Evolutionary conservation across 768 basidiomycete genomes (phyloP).

Genomic region (Termitomyces heimii): DNA sequence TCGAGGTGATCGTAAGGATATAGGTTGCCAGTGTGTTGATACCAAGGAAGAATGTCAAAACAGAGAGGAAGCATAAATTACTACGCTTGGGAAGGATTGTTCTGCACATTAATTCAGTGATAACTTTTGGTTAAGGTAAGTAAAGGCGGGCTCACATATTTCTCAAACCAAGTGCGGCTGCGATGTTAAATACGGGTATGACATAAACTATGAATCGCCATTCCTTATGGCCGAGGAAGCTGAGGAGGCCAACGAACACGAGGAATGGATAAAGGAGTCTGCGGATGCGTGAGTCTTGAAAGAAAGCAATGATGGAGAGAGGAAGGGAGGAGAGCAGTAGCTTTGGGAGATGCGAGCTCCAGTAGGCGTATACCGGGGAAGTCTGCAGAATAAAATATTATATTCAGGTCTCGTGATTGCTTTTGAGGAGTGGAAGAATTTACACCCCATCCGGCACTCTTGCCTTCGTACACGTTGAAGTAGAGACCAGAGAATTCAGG

Average conservation of each 20-base stretch:
- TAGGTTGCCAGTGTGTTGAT: slow-evolving; percentile 47
- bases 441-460: slow-evolving; percentile 91
- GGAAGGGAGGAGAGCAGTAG: slow-evolving; percentile 64
- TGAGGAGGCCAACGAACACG: slow-evolving; percentile 57
- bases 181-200: slow-evolving; percentile 75
- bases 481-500: slow-evolving; percentile 76
- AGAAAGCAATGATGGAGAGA: slow-evolving; percentile 48
- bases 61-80: slow-evolving; percentile 34
- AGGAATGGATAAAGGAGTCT: slow-evolving; percentile 46
- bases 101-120: slow-evolving; percentile 22
- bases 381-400: slow-evolving; percentile 32
- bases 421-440: slow-evolving; percentile 22
- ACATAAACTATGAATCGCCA: slow-evolving; percentile 95
- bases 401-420: not conserved
- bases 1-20: slow-evolving; percentile 52
- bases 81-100: slow-evolving; percentile 44
- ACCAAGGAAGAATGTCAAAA: slow-evolving; percentile 39
- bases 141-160: slow-evolving; percentile 48
- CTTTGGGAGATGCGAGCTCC: slow-evolving; percentile 67
- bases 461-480: slow-evolving; percentile 86
- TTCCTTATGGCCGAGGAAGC: slow-evolving; percentile 86
- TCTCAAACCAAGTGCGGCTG: slow-evolving; percentile 60
- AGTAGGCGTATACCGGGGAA: slow-evolving; percentile 65
- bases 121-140: not conserved
- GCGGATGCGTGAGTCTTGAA: slow-evolving; percentile 43